Evolutionary conservation across 495 filamentous ascomycete genomes (phyloP).

Genomic region (Apiosordaria backusii): DNA sequence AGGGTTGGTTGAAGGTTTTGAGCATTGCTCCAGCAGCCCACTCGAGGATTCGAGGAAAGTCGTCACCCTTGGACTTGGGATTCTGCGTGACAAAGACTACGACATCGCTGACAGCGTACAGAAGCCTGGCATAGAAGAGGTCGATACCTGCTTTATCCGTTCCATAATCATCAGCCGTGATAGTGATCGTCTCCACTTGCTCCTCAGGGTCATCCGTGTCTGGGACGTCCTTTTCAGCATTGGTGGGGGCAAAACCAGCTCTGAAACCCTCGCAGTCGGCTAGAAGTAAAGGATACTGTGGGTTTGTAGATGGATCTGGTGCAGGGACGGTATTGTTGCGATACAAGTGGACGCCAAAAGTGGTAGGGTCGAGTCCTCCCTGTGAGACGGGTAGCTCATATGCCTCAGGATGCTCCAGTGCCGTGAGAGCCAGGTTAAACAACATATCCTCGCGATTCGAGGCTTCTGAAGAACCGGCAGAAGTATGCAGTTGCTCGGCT

Average conservation of each 20-base stretch:
- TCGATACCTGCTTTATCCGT: conserved; percentile 2
- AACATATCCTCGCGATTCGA: neutral
- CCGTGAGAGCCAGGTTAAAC: neutral
- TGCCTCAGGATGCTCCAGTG: neutral
- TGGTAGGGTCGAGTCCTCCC: neutral
- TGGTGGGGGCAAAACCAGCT: neutral
- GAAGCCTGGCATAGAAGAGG: conserved; percentile 8
- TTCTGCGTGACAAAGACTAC: conserved; percentile 10
- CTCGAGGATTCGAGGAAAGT: conserved; percentile 11
- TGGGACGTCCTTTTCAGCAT: neutral
- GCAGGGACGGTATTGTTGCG: neutral
- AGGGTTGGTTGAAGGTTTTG: conserved; percentile 11
- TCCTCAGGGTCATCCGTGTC: neutral
- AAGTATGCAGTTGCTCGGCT: neutral
- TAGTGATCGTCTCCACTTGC: neutral
- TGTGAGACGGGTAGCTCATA: neutral
- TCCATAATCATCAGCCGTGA: conserved; percentile 7
- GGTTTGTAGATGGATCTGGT: neutral
- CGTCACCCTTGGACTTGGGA: conserved; percentile 4
- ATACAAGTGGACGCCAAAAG: neutral
- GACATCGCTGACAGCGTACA: conserved; percentile 12
- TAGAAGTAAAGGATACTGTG: conserved; percentile 7
- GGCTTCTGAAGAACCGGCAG: neutral
- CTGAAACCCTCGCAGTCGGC: conserved; percentile 12
- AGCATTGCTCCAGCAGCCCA: conserved; percentile 8